These are phyloP conservation scores for Epichloe coenophiala DNA, from an alignment of 2,329 filamentous ascomycete genomes.

Conservation along the genomic window DNA sequence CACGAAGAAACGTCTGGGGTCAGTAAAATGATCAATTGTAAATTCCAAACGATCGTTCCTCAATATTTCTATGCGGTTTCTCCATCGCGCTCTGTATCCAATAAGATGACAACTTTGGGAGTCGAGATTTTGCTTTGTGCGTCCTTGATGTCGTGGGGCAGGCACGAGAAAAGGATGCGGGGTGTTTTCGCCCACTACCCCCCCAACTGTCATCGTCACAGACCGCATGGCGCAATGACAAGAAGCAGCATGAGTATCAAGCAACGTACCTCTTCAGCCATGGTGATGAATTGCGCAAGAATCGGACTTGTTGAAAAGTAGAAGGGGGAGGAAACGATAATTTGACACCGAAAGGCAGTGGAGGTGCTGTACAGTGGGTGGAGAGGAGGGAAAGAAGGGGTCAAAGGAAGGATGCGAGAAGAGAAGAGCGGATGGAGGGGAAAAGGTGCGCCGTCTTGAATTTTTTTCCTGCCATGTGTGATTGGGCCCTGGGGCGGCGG, in stretches of 20 bases:
- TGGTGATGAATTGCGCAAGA: constrained; percentile 36
- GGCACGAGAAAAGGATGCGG: constrained; percentile 28
- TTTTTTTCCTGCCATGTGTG: constrained; percentile 25
- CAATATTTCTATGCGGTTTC: neutral
- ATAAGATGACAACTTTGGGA: neutral
- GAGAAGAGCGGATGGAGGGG: constrained; percentile 14
- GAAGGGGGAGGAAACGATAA: constrained; percentile 13
- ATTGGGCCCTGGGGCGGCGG: constrained; percentile 19
- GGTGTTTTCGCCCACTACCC: constrained; percentile 25
- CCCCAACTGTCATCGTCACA: constrained; percentile 11
- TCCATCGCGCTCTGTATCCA: neutral
- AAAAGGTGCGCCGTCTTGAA: constrained; percentile 15
- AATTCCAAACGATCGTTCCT: neutral
- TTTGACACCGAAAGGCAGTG: constrained; percentile 10
- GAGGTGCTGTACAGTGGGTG: constrained; percentile 11
- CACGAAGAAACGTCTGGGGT: constrained; percentile 2
- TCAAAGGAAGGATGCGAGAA: constrained; percentile 14
- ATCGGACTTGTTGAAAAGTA: constrained; percentile 15
- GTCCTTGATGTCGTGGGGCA: constrained; percentile 20
- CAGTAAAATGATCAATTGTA: constrained; percentile 5
- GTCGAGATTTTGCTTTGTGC: constrained; percentile 7
- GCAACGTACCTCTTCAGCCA: constrained; percentile 43
- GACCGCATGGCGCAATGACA: constrained; percentile 14
- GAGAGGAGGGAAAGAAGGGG: constrained; percentile 7
- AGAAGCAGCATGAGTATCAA: constrained; percentile 9